Conservation (phyloP, 2,329 filamentous ascomycete genomes). For the Coniochaeta sp. region DNA sequence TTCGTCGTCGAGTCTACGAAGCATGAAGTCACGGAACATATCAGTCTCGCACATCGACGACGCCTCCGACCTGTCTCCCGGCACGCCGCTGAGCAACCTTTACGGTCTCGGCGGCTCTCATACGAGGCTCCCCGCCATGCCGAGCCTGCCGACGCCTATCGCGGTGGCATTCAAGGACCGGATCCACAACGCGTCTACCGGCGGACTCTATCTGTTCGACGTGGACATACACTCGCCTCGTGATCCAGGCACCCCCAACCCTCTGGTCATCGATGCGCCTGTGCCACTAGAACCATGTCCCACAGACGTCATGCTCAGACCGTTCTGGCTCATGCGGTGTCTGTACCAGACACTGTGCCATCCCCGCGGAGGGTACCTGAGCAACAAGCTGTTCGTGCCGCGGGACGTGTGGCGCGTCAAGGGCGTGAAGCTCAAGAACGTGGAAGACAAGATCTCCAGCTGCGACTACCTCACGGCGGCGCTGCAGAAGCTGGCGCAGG, state of each 20-base stretch:
- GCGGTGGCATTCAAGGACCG: slow-evolving; percentile 54
- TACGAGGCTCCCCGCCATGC: slow-evolving; percentile 46
- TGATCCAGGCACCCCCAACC: slow-evolving; percentile 58
- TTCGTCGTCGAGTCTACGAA: slow-evolving; percentile 63
- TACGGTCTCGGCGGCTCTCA: slow-evolving; percentile 38
- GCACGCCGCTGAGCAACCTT: slow-evolving; percentile 65
- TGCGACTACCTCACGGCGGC: slow-evolving; percentile 89
- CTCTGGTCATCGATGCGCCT: slow-evolving; percentile 57
- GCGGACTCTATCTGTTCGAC: slow-evolving; percentile 77
- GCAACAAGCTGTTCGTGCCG: slow-evolving; percentile 85
- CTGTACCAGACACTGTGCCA: slow-evolving; percentile 90
- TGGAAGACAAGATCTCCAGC: slow-evolving; percentile 90
- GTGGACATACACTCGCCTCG: slow-evolving; percentile 67
- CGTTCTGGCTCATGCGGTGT: slow-evolving; percentile 96
- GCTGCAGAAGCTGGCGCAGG: slow-evolving; percentile 71
- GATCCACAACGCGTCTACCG: slow-evolving; percentile 49
- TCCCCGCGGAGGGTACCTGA: slow-evolving; percentile 85
- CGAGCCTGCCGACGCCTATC: slow-evolving; percentile 61
- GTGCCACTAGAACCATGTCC: slow-evolving; percentile 85
- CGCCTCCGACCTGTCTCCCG: slow-evolving; percentile 60
- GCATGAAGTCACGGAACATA: slow-evolving; percentile 67
- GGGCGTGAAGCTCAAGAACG: slow-evolving; percentile 80
- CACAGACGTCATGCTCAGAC: slow-evolving; percentile 78
- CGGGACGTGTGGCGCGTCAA: slow-evolving; percentile 91
- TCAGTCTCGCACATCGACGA: slow-evolving; percentile 57